A percentile compares a stretch with the other conserved stretches of the same genome.
Evolutionary conservation across 2,329 filamentous ascomycete species (phyloP).

Genomic region (Penicillium fuscoglaucum): DNA sequence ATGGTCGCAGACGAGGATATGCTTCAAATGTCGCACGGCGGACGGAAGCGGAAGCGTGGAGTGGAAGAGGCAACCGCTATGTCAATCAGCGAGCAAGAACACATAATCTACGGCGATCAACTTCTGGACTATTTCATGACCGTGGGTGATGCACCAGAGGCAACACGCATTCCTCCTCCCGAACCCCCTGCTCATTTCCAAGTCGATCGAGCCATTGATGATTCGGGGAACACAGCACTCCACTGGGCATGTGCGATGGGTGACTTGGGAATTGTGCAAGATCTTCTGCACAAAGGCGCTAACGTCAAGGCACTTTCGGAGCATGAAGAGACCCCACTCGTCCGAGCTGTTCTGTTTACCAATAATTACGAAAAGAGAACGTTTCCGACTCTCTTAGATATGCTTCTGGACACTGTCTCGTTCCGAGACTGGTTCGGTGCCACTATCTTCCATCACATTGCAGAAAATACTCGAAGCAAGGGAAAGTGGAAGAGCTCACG

Average conservation of each 20-base stretch:
- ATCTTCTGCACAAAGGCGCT: constrained; percentile 79
- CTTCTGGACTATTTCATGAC: constrained; percentile 95
- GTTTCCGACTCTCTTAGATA: constrained; percentile 79
- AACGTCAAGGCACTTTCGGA: constrained; percentile 69
- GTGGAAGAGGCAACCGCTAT: constrained; percentile 60
- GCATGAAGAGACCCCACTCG: constrained; percentile 82
- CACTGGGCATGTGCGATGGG: constrained; percentile 99
- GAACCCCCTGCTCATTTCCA: constrained; percentile 84
- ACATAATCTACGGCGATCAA: constrained; percentile 88
- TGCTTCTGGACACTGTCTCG: constrained; percentile 79
- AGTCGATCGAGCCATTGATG: constrained; percentile 88
- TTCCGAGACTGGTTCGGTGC: constrained; percentile 76
- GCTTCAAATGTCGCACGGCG: constrained; percentile 64
- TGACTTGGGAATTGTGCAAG: constrained; percentile 85
- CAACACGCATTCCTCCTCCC: constrained; percentile 60
- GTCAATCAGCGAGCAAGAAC: constrained; percentile 71
- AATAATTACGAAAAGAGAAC: constrained; percentile 95
- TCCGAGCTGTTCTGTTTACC: constrained; percentile 92
- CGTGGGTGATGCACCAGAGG: constrained; percentile 71
- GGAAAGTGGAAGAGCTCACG: constrained; percentile 85
- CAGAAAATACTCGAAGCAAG: constrained; percentile 79
- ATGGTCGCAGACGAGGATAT: constrained; percentile 82
- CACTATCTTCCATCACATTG: constrained; percentile 93
- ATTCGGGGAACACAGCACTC: constrained; percentile 85
- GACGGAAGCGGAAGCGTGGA: constrained; percentile 74